Percentiles rank a stretch among this genome's conserved stretches.
Conservation (phyloP, 257 asterid species). For the Catharanthus roseus region DNA sequence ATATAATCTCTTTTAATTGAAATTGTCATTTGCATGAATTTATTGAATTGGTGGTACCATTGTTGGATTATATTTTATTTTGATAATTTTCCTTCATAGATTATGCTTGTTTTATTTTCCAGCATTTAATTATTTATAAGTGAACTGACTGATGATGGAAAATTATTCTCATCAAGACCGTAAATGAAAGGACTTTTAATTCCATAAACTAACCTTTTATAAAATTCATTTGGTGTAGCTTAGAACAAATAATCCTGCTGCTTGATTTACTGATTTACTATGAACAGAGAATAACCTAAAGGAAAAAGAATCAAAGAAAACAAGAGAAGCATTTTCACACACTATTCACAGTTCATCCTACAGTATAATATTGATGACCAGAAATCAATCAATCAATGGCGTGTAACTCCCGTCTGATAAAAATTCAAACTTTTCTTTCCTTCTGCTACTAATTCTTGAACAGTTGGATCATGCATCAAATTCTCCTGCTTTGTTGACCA, state of each 20-base stretch:
- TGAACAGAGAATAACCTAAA: not conserved
- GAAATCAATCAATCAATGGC: slow-evolving; percentile 28
- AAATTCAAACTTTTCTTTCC: slow-evolving; percentile 63
- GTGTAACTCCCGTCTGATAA: slow-evolving; percentile 55
- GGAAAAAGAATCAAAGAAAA: not conserved
- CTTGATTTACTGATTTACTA: not conserved
- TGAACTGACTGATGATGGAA: no score
- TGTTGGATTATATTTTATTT: no score
- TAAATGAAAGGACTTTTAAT: no score
- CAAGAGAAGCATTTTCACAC: not conserved
- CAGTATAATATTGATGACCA: not conserved
- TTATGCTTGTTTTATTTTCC: no score
- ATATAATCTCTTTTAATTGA: no score
- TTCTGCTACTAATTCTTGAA: slow-evolving; percentile 42
- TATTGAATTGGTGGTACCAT: no score
- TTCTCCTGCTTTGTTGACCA: slow-evolving; percentile 54
- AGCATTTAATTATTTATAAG: no score
- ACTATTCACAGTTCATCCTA: not conserved
- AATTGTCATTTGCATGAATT: no score
- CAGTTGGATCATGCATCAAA: slow-evolving; percentile 43
- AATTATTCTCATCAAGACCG: no score
- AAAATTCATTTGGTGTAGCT: no score
- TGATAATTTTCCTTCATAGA: no score
- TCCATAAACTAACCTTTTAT: no score
- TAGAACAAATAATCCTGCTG: not conserved